A percentile compares a stretch with the other conserved stretches of the same genome.
These are phyloP conservation scores for Pueraria montana DNA, from an alignment of 306 rosid species.

Conservation along the genomic window DNA sequence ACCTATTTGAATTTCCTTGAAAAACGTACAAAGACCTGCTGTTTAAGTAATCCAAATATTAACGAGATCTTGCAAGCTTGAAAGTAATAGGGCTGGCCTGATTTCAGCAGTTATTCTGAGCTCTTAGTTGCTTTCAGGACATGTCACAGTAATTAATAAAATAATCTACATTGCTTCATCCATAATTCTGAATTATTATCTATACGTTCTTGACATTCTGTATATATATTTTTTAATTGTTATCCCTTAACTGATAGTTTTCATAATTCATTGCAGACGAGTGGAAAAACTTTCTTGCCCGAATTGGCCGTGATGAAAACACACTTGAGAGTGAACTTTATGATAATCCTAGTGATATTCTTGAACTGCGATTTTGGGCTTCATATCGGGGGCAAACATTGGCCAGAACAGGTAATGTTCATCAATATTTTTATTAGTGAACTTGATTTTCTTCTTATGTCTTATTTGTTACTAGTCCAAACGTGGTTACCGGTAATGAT, in stretches of 20 bases:
- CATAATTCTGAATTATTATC: background rate
- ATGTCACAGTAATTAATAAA: background rate
- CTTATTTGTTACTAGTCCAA: background rate
- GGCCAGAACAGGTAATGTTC: conserved; percentile 88
- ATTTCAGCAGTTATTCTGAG: background rate
- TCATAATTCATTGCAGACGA: conserved; percentile 66
- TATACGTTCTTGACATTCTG: background rate
- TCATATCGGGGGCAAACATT: conserved; percentile 96
- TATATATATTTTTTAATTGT: background rate
- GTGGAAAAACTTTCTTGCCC: conserved; percentile 93
- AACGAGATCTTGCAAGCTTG: background rate
- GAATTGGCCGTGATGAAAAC: conserved; percentile 88
- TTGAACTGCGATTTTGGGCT: conserved; percentile 97
- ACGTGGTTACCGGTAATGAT: background rate
- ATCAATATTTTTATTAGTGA: conserved; percentile 3
- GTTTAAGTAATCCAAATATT: background rate
- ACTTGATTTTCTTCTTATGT: conserved; percentile 9
- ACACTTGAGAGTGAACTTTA: conserved; percentile 67
- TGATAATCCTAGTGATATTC: conserved; percentile 71
- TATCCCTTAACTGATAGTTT: background rate
- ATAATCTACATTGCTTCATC: background rate
- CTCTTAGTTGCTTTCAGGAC: background rate
- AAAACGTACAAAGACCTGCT: background rate
- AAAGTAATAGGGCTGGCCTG: background rate
- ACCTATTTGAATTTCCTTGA: background rate